Percentiles rank a stretch among this genome's conserved stretches.
Conservation (phyloP, 1,139 yeast species). For the Keqinozyma sinolaborantium region DNA sequence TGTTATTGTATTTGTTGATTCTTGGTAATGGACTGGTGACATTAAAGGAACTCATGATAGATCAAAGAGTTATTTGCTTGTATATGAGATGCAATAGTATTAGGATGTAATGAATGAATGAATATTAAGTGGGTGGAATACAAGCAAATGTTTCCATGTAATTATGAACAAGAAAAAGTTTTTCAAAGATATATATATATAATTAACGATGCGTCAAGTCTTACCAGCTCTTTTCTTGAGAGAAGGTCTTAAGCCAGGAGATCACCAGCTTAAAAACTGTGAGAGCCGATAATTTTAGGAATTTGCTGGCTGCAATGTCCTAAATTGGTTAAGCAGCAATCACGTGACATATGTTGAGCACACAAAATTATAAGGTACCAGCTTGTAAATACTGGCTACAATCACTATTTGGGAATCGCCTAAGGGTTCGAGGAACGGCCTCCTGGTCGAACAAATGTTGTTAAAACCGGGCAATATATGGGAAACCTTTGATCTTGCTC, state of each 20-base stretch:
- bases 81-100: conserved; percentile 1
- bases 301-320: conserved; percentile 7
- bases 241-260: neutral
- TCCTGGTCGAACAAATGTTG: too few species aligned
- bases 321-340: conserved; percentile 1
- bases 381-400: neutral
- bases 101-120: neutral
- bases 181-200: too few species aligned
- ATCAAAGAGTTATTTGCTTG: neutral
- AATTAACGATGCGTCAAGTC: too few species aligned
- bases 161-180: too few species aligned
- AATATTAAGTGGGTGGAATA: neutral
- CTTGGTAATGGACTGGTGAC: conserved; percentile 25
- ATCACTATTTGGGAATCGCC: too few species aligned
- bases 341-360: too few species aligned
- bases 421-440: too few species aligned
- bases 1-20: conserved; percentile 15
- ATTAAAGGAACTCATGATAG: conserved; percentile 8
- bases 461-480: too few species aligned
- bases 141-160: neutral
- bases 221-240: conserved; percentile 3
- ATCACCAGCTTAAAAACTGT: conserved; percentile 1
- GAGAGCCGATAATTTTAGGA: too few species aligned
- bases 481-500: too few species aligned
- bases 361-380: neutral